Percentiles rank a stretch among this genome's conserved stretches.
These are phyloP conservation scores for Penicillium sclerotiorum DNA, from an alignment of 2,329 filamentous ascomycete genomes.

Conservation along the genomic window DNA sequence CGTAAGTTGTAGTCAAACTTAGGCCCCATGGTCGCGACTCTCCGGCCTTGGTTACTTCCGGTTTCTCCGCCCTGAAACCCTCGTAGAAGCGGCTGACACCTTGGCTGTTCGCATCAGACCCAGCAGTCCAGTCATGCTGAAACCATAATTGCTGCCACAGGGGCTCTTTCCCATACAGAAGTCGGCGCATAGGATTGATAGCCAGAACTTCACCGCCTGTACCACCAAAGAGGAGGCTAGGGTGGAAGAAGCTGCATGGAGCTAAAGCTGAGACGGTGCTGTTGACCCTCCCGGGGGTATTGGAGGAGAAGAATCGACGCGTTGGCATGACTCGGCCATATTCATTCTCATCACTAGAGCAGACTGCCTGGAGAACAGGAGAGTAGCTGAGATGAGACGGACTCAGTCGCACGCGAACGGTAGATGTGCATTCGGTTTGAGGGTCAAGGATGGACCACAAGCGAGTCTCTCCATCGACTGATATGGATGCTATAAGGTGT, in stretches of 20 bases:
- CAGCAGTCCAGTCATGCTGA: constrained; percentile 56
- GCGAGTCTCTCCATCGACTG: constrained; percentile 58
- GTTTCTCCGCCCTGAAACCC: constrained; percentile 45
- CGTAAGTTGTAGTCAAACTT: constrained; percentile 55
- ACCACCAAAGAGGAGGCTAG: constrained; percentile 56
- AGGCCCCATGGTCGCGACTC: constrained; percentile 36
- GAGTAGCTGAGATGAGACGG: constrained; percentile 56
- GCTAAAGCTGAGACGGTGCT: constrained; percentile 39
- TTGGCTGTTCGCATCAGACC: constrained; percentile 26
- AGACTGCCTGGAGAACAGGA: constrained; percentile 57
- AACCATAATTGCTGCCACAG: constrained; percentile 62
- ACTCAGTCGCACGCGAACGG: constrained; percentile 54
- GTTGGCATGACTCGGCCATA: constrained; percentile 52
- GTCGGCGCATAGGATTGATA: constrained; percentile 55
- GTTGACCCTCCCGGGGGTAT: constrained; percentile 52
- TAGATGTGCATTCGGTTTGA: constrained; percentile 46
- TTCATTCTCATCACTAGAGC: constrained; percentile 59
- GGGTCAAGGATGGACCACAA: constrained; percentile 58
- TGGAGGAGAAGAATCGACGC: constrained; percentile 55
- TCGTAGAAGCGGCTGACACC: constrained; percentile 49
- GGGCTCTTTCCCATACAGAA: constrained; percentile 53
- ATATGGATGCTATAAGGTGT: constrained; percentile 54
- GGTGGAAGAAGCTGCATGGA: constrained; percentile 50
- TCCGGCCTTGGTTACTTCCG: constrained; percentile 35
- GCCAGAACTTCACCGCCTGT: constrained; percentile 55